These are phyloP conservation scores for Salinomyces thailandicus DNA, from an alignment of 2,329 filamentous ascomycete genomes.

Conservation along the genomic window DNA sequence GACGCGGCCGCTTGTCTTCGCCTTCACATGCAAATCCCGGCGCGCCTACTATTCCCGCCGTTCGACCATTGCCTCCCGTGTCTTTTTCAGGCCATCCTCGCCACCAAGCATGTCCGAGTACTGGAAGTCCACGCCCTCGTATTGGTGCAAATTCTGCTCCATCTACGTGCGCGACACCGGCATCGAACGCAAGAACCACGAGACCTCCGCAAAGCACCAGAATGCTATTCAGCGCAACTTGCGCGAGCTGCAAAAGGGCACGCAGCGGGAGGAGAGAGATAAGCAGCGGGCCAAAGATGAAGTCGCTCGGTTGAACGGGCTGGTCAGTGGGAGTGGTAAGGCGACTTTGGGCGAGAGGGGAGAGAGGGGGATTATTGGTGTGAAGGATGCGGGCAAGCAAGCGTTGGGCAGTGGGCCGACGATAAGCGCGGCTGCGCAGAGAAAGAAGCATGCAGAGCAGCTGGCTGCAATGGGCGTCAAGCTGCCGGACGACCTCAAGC, in stretches of 20 bases:
- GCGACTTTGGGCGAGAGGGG: slow-evolving; percentile 20
- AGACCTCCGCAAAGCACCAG: slow-evolving; percentile 27
- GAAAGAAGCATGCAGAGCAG: slow-evolving; percentile 77
- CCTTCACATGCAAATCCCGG: background rate
- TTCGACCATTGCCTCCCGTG: background rate
- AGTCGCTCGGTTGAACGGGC: slow-evolving; percentile 71
- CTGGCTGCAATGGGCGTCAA: slow-evolving; percentile 77
- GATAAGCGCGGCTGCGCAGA: slow-evolving; percentile 50
- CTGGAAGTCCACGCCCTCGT: slow-evolving; percentile 95
- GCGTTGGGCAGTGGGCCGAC: slow-evolving; percentile 6
- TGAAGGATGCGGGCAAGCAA: slow-evolving; percentile 3
- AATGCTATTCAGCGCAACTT: slow-evolving; percentile 80
- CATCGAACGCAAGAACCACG: slow-evolving; percentile 57
- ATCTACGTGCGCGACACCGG: slow-evolving; percentile 85
- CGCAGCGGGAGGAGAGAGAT: slow-evolving; percentile 71
- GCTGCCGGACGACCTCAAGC: slow-evolving; percentile 66
- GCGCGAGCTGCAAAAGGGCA: slow-evolving; percentile 73
- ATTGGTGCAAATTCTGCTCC: slow-evolving; percentile 97
- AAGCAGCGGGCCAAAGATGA: slow-evolving; percentile 75
- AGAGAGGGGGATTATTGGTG: slow-evolving; percentile 9
- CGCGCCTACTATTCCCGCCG: no score
- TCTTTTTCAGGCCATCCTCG: background rate
- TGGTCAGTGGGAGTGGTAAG: slow-evolving; percentile 39
- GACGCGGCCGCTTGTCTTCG: no score
- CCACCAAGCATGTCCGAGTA: slow-evolving; percentile 70